These are phyloP conservation scores for Citropsis articulata DNA, from an alignment of 345 rosid genomes.

Conservation along the genomic window DNA sequence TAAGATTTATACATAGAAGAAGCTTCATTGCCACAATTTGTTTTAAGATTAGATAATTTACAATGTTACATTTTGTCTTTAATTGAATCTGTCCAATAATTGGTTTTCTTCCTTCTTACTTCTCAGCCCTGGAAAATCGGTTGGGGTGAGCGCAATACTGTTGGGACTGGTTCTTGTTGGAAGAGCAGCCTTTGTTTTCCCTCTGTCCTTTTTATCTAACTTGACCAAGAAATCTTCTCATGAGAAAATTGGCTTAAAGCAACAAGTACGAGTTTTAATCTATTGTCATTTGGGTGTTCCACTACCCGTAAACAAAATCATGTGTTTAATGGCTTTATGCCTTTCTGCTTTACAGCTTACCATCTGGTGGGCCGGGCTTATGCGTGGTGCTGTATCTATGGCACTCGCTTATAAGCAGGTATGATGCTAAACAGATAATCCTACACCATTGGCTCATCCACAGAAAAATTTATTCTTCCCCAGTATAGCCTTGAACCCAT, in stretches of 20 bases:
- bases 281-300: not conserved
- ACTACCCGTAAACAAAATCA: not conserved
- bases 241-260: conserved; percentile 57
- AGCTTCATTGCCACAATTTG: not conserved
- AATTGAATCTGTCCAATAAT: not conserved
- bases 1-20: conserved; percentile 24
- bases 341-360: conserved; percentile 45
- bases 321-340: not conserved
- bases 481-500: not conserved
- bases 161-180: conserved; percentile 78
- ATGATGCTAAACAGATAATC: not conserved
- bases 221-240: conserved; percentile 58
- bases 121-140: conserved; percentile 74
- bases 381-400: conserved; percentile 97
- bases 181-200: conserved; percentile 90
- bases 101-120: conserved; percentile 1
- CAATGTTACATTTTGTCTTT: not conserved
- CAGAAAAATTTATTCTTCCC: not conserved
- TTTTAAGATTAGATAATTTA: not conserved
- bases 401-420: conserved; percentile 99
- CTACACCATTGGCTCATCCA: not conserved
- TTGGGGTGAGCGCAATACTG: conserved; percentile 71
- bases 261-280: conserved; percentile 51
- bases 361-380: conserved; percentile 99
- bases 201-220: conserved; percentile 81